Evolutionary conservation across 83 land plant genomes (phyloP).

Genomic region (Thuja plicata): DNA sequence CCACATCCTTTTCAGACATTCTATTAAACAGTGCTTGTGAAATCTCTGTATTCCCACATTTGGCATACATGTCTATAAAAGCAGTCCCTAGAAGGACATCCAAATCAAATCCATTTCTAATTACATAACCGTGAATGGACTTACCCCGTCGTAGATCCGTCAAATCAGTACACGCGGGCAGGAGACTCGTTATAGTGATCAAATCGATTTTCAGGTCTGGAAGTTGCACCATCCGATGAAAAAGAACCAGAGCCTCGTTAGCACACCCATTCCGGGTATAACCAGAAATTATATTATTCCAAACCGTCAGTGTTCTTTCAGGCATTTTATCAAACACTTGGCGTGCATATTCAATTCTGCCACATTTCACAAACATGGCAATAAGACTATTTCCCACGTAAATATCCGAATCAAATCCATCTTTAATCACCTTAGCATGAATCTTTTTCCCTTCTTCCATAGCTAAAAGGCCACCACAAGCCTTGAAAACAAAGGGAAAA

Average conservation of each 20-base stretch:
- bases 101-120: background rate
- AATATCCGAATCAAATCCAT: background rate
- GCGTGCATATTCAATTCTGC: background rate
- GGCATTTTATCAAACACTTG: background rate
- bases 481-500: background rate
- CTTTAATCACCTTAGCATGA: background rate
- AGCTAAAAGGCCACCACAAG: background rate
- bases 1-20: constrained; percentile 12
- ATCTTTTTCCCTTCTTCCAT: background rate
- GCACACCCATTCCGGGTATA: background rate
- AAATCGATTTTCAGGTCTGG: background rate
- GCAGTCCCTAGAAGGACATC: background rate
- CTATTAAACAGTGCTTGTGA: constrained; percentile 3
- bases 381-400: background rate
- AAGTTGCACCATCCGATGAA: background rate
- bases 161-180: background rate
- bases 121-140: background rate
- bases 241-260: background rate
- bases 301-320: background rate
- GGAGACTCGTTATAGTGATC: background rate
- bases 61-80: constrained; percentile 19
- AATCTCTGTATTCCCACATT: constrained; percentile 9
- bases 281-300: background rate
- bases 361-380: background rate
- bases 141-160: background rate